These are phyloP conservation scores for Penicillium sp. DNA, from an alignment of 2,329 filamentous ascomycete genomes.

Conservation along the genomic window DNA sequence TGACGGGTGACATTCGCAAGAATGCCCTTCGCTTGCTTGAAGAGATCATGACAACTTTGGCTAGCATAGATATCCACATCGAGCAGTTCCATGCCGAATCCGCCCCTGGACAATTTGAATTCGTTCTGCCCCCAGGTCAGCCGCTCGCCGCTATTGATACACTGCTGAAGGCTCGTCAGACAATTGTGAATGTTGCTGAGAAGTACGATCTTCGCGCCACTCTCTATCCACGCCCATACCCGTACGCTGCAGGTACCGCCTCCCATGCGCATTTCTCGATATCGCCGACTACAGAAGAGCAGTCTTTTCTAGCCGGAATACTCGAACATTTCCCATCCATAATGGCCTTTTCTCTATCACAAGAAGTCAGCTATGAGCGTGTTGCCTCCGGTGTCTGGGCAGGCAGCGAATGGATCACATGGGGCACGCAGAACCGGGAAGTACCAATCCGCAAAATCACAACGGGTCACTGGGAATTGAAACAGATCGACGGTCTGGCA, in stretches of 20 bases:
- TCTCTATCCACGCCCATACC: slow-evolving; percentile 67
- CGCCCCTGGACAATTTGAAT: slow-evolving; percentile 71
- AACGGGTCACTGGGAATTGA: slow-evolving; percentile 70
- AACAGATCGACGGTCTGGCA: slow-evolving; percentile 72
- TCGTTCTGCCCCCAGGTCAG: slow-evolving; percentile 61
- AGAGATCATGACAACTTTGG: slow-evolving; percentile 61
- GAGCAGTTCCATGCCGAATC: slow-evolving; percentile 74
- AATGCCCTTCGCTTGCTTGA: slow-evolving; percentile 56
- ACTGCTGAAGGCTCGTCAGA: slow-evolving; percentile 66
- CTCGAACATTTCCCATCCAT: slow-evolving; percentile 63
- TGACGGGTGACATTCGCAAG: slow-evolving; percentile 57
- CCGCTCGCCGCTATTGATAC: slow-evolving; percentile 68
- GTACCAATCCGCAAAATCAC: slow-evolving; percentile 65
- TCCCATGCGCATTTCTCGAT: slow-evolving; percentile 66
- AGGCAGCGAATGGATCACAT: slow-evolving; percentile 72
- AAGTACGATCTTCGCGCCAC: slow-evolving; percentile 63
- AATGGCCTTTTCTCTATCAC: slow-evolving; percentile 65
- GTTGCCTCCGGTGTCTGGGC: slow-evolving; percentile 68
- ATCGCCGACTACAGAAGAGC: slow-evolving; percentile 49
- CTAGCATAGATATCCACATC: slow-evolving; percentile 59
- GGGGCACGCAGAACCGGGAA: slow-evolving; percentile 80
- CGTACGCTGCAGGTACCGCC: slow-evolving; percentile 57
- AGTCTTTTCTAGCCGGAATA: slow-evolving; percentile 67
- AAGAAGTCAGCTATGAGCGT: slow-evolving; percentile 64
- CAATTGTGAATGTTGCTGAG: slow-evolving; percentile 62